A percentile compares a stretch with the other conserved stretches of the same genome.
These are phyloP conservation scores for Penicillium cosmopolitanum DNA, from an alignment of 495 filamentous ascomycete genomes.

Conservation along the genomic window DNA sequence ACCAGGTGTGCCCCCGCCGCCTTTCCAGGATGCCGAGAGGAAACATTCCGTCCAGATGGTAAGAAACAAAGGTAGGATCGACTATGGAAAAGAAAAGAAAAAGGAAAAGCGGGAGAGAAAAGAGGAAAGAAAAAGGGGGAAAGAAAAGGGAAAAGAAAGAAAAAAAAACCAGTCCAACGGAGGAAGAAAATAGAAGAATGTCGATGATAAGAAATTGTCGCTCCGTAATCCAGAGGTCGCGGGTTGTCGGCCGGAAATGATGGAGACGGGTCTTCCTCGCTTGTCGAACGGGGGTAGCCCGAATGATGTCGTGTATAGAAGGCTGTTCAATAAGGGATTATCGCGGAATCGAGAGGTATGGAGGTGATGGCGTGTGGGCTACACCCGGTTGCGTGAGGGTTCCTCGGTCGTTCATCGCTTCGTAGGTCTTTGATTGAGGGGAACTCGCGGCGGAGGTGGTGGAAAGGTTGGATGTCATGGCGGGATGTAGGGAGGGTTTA, in stretches of 20 bases:
- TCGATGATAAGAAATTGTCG: slow-evolving; percentile 23
- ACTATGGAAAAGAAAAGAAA: slow-evolving; percentile 11
- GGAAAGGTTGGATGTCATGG: slow-evolving; percentile 25
- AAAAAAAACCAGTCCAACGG: slow-evolving; percentile 17
- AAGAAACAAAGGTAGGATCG: slow-evolving; percentile 29
- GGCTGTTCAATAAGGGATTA: slow-evolving; percentile 13
- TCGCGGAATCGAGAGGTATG: slow-evolving; percentile 18
- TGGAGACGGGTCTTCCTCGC: slow-evolving; percentile 27
- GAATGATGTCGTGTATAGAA: slow-evolving; percentile 11
- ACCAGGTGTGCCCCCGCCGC: slow-evolving; percentile 39
- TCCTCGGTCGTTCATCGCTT: slow-evolving; percentile 40
- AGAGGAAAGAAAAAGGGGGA: slow-evolving; percentile 15
- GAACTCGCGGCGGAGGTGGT: slow-evolving; percentile 27
- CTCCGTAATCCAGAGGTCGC: slow-evolving; percentile 27
- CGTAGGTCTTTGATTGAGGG: slow-evolving; percentile 26
- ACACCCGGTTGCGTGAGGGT: slow-evolving; percentile 24
- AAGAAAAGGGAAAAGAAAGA: slow-evolving; percentile 17
- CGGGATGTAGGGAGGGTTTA: slow-evolving; percentile 20
- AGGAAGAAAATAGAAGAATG: slow-evolving; percentile 14
- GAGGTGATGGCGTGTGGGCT: slow-evolving; percentile 17
- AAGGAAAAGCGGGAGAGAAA: slow-evolving; percentile 18
- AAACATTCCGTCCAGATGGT: slow-evolving; percentile 37
- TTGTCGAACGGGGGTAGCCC: slow-evolving; percentile 28
- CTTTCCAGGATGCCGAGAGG: slow-evolving; percentile 36
- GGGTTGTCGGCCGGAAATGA: slow-evolving; percentile 22